Percentiles rank a stretch among this genome's conserved stretches.
Evolutionary conservation across 352 stramenopile genomes (phyloP).

Genomic region (Peronospora destructor): DNA sequence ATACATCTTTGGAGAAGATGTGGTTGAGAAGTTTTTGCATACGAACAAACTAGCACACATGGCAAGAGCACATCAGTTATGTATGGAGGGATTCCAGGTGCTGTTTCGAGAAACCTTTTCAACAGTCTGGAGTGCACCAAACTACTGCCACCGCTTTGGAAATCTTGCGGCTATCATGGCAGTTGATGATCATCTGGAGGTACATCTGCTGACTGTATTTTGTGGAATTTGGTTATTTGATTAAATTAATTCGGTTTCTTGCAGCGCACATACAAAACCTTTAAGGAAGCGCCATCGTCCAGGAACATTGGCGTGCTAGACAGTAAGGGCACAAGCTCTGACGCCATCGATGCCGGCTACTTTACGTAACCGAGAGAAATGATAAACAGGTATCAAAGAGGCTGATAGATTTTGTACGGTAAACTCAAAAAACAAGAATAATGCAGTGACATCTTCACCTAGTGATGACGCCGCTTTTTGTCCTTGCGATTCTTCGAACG

Average conservation of each 20-base stretch:
- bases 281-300: constrained; percentile 68
- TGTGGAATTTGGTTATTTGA: not conserved
- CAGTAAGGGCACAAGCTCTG: constrained; percentile 57
- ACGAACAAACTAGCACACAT: constrained; percentile 77
- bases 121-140: constrained; percentile 81
- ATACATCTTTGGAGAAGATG: constrained; percentile 85
- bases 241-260: not conserved
- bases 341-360: constrained; percentile 81
- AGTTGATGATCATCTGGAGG: constrained; percentile 53
- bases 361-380: constrained; percentile 50
- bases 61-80: constrained; percentile 75
- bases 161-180: constrained; percentile 70
- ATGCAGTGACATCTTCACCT: constrained; percentile 20
- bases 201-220: constrained; percentile 13
- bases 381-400: constrained; percentile 9
- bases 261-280: constrained; percentile 80
- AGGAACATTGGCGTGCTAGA: constrained; percentile 62
- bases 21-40: constrained; percentile 79
- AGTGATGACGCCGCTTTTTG: constrained; percentile 62
- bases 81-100: constrained; percentile 80
- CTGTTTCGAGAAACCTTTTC: constrained; percentile 72
- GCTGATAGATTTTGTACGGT: constrained; percentile 36
- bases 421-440: constrained; percentile 13
- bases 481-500: constrained; percentile 70
- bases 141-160: constrained; percentile 85